These are phyloP conservation scores for Neonectria hederae DNA, from an alignment of 2,329 filamentous ascomycete species.

Conservation along the genomic window DNA sequence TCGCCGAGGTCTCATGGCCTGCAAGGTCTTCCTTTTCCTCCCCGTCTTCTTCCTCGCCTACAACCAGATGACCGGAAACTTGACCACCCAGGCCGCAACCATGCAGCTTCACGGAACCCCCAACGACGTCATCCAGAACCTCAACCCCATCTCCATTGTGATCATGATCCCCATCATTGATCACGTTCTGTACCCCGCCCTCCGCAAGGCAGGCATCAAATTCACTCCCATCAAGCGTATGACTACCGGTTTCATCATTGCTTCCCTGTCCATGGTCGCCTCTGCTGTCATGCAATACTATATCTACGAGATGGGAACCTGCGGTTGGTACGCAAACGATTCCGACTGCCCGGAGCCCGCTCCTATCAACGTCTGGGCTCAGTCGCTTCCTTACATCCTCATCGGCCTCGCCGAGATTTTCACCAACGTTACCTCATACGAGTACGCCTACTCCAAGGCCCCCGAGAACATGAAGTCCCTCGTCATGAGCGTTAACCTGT, in stretches of 20 bases:
- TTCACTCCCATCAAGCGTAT: constrained; percentile 84
- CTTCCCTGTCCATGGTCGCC: constrained; percentile 68
- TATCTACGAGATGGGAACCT: constrained; percentile 71
- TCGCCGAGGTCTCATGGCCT: constrained; percentile 73
- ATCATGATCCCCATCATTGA: constrained; percentile 80
- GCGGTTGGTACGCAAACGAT: constrained; percentile 63
- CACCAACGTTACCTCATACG: constrained; percentile 68
- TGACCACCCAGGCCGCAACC: constrained; percentile 71
- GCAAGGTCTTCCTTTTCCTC: constrained; percentile 76
- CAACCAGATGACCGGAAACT: constrained; percentile 69
- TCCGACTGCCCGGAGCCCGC: constrained; percentile 58
- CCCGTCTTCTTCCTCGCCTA: constrained; percentile 70
- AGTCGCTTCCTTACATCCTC: constrained; percentile 61
- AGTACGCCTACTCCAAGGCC: constrained; percentile 81
- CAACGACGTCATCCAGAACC: constrained; percentile 80
- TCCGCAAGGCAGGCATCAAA: constrained; percentile 69
- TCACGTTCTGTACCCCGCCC: constrained; percentile 72
- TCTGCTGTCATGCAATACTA: constrained; percentile 67
- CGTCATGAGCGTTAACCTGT: constrained; percentile 75
- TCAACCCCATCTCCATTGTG: constrained; percentile 79
- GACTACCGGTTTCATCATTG: constrained; percentile 73
- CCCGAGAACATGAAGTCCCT: constrained; percentile 83
- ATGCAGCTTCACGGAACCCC: constrained; percentile 76
- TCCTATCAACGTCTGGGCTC: constrained; percentile 72
- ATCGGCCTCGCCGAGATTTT: constrained; percentile 64